Percentiles rank a stretch among this genome's conserved stretches.
These are phyloP conservation scores for Fusarium albidum DNA, from an alignment of 2,329 filamentous ascomycete species.

Conservation along the genomic window DNA sequence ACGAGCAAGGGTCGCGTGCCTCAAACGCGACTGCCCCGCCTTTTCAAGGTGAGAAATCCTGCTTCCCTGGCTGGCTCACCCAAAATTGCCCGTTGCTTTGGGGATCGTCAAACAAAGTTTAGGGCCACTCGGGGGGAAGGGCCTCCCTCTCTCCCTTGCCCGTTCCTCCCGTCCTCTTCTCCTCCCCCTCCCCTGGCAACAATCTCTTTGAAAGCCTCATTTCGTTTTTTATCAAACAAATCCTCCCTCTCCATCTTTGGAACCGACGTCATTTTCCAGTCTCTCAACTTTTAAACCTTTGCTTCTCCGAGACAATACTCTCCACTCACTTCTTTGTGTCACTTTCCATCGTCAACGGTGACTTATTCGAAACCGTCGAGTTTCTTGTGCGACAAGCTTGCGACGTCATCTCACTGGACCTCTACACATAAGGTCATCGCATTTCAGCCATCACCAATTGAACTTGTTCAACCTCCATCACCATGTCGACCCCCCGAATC, in stretches of 20 bases:
- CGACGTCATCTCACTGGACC: slow-evolving; percentile 14
- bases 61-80: slow-evolving; percentile 18
- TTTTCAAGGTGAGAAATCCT: slow-evolving; percentile 18
- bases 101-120: slow-evolving; percentile 17
- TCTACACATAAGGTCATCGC: not conserved
- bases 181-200: slow-evolving; percentile 30
- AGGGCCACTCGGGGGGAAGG: slow-evolving; percentile 7
- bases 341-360: not conserved
- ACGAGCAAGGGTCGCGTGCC: slow-evolving; percentile 38
- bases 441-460: slow-evolving; percentile 6
- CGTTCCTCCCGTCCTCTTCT: slow-evolving; percentile 1
- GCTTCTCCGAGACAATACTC: slow-evolving; percentile 20
- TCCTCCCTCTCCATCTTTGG: slow-evolving; percentile 20
- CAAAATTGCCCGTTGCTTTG: not conserved
- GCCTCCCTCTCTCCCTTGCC: slow-evolving; percentile 7
- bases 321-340: slow-evolving; percentile 30
- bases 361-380: not conserved
- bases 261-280: too few species aligned
- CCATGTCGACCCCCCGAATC: slow-evolving; percentile 62
- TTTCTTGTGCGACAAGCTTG: slow-evolving; percentile 5
- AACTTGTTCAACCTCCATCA: slow-evolving; percentile 22
- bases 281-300: too few species aligned
- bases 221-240: slow-evolving; percentile 13
- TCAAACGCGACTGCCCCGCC: slow-evolving; percentile 4
- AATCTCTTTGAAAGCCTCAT: slow-evolving; percentile 8